Base-by-base conservation (phyloP, 2,329 filamentous ascomycete genomes). In the Diaporthe destruens region DNA sequence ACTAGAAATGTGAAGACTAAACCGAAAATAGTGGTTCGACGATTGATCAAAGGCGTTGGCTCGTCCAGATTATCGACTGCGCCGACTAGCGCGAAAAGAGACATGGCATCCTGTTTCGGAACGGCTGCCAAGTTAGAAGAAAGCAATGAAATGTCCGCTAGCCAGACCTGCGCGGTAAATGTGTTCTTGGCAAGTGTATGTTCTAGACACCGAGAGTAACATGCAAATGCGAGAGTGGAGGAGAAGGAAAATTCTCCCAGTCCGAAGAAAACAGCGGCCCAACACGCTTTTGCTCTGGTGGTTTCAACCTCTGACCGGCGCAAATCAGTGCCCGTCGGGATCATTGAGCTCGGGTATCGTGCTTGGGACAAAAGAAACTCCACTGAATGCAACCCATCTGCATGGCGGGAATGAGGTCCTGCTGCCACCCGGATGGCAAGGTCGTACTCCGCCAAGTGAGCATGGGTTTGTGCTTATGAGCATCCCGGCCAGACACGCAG, bases 41-140 rank as follows among this genome's bases (percentile, higher is more conserved):
- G 49, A 23, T 71, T 71, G 18, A 71, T 71, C 25, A 73, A 49
- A 42, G 72, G 72, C 29, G 34, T 53, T 29, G 67, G 44, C 59
- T 73, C 72, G 68, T 73, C 54, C 11, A 73, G 68, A 63, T 73
- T 73, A 57, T 73, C 72, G 34, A 53, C 56, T 34, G 36, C 39
- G 29, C 71, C 71, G 44, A 73, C 66, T 34, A 70, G 66, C 9
- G 34, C 29, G 59, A 71, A 59, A 66, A 73, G 72, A 73, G 72
- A 73, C 72, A 73, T 73, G 72, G 49, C 53, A 73, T 57, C 49
- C 36, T 65, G 61, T 65, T 51, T 44, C 61, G 3, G 44, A 39
- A 51, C 29, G 44, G 61, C 44, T 32, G 42, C n/a, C 61, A 65
- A 12, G 12, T 25, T 23, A 25, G 44, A 51, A 36, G 14, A 49